These are phyloP conservation scores for Tylopilus vinaceipallidus DNA, from an alignment of 768 basidiomycete species.

Conservation along the genomic window DNA sequence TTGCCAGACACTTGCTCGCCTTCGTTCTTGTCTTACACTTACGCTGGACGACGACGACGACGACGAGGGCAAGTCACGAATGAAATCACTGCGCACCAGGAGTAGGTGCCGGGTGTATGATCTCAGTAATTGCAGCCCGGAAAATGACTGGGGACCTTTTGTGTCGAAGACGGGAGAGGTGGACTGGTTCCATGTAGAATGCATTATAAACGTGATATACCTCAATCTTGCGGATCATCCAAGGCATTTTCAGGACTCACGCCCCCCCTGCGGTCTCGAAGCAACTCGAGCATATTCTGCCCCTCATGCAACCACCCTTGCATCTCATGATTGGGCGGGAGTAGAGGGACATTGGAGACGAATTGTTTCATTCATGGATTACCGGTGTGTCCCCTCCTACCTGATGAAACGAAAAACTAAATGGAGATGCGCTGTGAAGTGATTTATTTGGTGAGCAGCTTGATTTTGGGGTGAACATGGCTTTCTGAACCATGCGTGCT, in stretches of 20 bases:
- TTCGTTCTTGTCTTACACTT: conserved; percentile 50
- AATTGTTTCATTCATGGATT: conserved; percentile 78
- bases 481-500: background rate
- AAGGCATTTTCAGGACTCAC: conserved; percentile 32
- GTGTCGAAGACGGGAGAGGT: conserved; percentile 35
- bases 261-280: conserved; percentile 51
- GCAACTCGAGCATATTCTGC: conserved; percentile 56
- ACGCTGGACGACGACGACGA: conserved; percentile 37
- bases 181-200: conserved; percentile 65
- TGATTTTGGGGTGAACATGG: background rate
- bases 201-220: conserved; percentile 52
- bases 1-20: conserved; percentile 39
- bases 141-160: conserved; percentile 63
- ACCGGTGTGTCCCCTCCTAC: conserved; percentile 43
- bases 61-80: conserved; percentile 20
- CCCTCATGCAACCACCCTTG: conserved; percentile 36
- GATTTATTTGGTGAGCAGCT: conserved; percentile 25
- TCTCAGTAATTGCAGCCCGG: conserved; percentile 52
- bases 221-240: conserved; percentile 52
- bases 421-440: conserved; percentile 3
- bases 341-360: conserved; percentile 74
- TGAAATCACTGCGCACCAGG: conserved; percentile 37
- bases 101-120: conserved; percentile 65
- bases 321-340: conserved; percentile 64
- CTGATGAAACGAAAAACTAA: conserved; percentile 33